phyloP scores from a whole-genome alignment of 2,329 filamentous ascomycete species.

The Colletotrichum gloeosporioides region DNA sequence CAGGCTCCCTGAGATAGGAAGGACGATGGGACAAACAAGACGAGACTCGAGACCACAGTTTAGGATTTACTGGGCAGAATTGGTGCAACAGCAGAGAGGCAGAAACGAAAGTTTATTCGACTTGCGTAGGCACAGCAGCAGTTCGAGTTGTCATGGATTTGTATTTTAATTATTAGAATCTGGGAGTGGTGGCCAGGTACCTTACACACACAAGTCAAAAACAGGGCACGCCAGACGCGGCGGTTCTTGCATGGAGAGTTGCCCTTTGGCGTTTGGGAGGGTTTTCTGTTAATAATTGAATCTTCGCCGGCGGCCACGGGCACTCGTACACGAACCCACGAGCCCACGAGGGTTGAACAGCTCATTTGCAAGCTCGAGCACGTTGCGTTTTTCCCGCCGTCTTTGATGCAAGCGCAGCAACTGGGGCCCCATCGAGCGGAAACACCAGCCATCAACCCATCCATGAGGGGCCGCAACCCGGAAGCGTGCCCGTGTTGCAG shows the following conservation, averaged over 20 bases:
- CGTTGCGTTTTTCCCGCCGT: conserved; percentile 13
- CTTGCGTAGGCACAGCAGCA: not conserved
- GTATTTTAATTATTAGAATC: conserved; percentile 6
- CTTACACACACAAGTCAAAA: not conserved
- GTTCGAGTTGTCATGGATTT: not conserved
- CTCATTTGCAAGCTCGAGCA: not conserved
- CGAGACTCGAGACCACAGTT: not conserved
- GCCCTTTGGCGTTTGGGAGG: not conserved
- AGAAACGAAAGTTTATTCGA: not conserved
- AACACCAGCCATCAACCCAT: conserved; percentile 5
- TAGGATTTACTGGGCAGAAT: not conserved
- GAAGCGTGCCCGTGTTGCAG: not conserved
- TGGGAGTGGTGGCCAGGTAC: not conserved
- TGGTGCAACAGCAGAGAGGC: not conserved
- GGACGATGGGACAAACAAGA: not conserved
- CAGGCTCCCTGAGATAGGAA: not conserved
- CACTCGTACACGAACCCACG: not conserved
- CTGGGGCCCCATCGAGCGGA: conserved; percentile 11
- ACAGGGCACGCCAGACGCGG: conserved; percentile 4
- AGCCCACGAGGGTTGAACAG: not conserved
- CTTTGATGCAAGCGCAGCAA: conserved; percentile 19
- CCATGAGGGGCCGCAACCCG: not conserved
- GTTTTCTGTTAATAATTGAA: conserved; percentile 23
- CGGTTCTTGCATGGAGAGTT: not conserved
- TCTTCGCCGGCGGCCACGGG: conserved; percentile 18